These are phyloP conservation scores for Exophiala alcalophila DNA, from an alignment of 2,329 filamentous ascomycete genomes.

Conservation along the genomic window DNA sequence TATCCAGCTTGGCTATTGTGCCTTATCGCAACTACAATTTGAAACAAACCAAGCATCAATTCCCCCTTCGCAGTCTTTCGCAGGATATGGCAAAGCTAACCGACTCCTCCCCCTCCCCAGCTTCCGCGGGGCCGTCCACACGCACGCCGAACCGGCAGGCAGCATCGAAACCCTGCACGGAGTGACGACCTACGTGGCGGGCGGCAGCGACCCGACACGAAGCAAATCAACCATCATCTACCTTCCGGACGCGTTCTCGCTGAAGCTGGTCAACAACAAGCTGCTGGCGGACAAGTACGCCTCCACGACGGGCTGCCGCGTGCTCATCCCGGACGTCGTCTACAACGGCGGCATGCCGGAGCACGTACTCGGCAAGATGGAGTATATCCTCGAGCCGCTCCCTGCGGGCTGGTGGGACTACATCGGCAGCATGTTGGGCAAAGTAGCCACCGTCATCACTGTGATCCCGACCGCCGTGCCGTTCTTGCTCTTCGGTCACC, in stretches of 20 bases:
- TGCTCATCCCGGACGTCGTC: conserved; percentile 33
- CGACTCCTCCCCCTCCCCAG: no score
- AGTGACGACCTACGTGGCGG: conserved; percentile 50
- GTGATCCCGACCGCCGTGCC: conserved; percentile 16
- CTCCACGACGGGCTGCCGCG: conserved; percentile 30
- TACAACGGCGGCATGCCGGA: conserved; percentile 26
- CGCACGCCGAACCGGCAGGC: conserved; percentile 45
- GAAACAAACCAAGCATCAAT: no score
- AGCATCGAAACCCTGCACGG: conserved; percentile 48
- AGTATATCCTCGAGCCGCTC: conserved; percentile 18
- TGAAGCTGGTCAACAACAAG: conserved; percentile 53
- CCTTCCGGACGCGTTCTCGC: conserved; percentile 56
- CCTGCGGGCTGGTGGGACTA: not conserved
- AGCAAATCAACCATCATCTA: conserved; percentile 47
- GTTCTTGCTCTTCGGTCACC: conserved; percentile 30
- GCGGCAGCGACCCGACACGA: conserved; percentile 34
- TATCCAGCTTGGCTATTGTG: no score
- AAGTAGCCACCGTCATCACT: conserved; percentile 6
- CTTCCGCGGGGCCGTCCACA: conserved; percentile 48
- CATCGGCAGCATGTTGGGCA: conserved; percentile 10
- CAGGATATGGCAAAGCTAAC: no score
- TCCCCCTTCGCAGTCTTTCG: no score
- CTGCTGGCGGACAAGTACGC: conserved; percentile 56
- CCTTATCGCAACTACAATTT: no score
- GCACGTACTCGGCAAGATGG: conserved; percentile 18